phyloP scores from a whole-genome alignment of 331 rosid species.

The Pyrus hybrid region DNA sequence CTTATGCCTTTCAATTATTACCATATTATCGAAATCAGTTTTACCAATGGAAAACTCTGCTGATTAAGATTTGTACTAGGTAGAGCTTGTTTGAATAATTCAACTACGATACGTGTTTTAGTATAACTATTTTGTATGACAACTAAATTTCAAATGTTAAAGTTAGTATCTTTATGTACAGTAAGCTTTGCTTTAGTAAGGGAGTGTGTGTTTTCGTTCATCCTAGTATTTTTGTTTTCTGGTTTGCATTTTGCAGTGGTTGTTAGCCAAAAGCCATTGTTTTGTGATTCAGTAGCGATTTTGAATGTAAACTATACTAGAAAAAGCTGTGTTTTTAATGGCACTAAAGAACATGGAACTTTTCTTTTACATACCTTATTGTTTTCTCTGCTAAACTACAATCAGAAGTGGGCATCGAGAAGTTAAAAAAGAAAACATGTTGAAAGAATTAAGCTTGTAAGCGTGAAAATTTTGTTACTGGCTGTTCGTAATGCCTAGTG shows the following conservation, averaged over 20 bases:
- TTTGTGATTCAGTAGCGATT: background rate
- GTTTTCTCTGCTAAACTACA: too few relatives aligned
- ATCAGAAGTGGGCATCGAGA: background rate
- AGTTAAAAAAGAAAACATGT: background rate
- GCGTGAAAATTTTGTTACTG: background rate
- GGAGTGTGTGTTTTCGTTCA: background rate
- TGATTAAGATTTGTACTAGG: background rate
- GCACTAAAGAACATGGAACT: background rate
- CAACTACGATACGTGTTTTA: background rate
- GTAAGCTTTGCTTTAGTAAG: background rate
- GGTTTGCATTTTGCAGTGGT: background rate
- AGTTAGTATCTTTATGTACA: background rate
- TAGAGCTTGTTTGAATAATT: background rate
- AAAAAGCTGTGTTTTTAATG: background rate
- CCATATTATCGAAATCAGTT: too few relatives aligned
- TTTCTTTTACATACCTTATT: background rate
- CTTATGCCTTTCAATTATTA: background rate
- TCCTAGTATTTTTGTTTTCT: background rate
- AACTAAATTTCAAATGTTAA: background rate
- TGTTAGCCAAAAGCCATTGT: background rate
- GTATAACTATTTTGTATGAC: background rate
- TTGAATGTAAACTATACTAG: background rate
- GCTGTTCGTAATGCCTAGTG: background rate
- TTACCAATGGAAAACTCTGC: background rate
- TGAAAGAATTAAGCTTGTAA: background rate